Base-by-base conservation (phyloP, 1,139 yeast species). In the Geotrichum aggregatum region DNA sequence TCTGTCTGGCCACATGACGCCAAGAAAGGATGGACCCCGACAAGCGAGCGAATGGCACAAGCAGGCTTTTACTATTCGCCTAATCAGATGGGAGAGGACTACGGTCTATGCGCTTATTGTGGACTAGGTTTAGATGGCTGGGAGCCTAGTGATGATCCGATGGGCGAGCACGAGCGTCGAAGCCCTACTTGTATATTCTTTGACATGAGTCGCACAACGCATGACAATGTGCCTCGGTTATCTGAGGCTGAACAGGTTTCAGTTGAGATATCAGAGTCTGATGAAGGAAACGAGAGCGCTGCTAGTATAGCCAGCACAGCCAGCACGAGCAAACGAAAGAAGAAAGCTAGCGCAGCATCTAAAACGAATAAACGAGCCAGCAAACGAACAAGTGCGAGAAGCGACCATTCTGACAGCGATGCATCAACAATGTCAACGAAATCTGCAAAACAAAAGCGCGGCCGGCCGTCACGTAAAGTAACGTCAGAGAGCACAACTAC, bases 1-100 rank as follows among this genome's bases (percentile, higher is more conserved):
- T 45, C 56, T 3, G 47, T 50, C n/a, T 85, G 86, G 83, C 83
- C 83, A 0, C 76, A 75, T 59, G 83, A 79, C 54, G 60, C 64
- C 6, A 61, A 64, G 13, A 61, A 66, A 7, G 71, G 69, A n/a
- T 69, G 72, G 58, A 63, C 60, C 6, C 79, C 85, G 0, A 74
- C 76, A 0, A 65, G 72, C 24, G 54, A 68, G 63, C 63, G 66
- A 18, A 70, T 84, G 75, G 87, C 88, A 1, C 76, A 74, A 34
- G 74, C 79, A 24, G 96, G 96, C 0, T 87, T 87, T 65, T 82
- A 75, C 63, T 86, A 76, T 66, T 73, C 79, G 11, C 95, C 95
- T 72, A 64, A 76, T 76, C 56, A 76, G 75, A 58, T 60, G 2
- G 71, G 66, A 7, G 87, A 83, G 58, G 95, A 86, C 62, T 69